Base-by-base conservation (phyloP, 2,329 filamentous ascomycete species). In the Lasiodiplodia sp. region DNA sequence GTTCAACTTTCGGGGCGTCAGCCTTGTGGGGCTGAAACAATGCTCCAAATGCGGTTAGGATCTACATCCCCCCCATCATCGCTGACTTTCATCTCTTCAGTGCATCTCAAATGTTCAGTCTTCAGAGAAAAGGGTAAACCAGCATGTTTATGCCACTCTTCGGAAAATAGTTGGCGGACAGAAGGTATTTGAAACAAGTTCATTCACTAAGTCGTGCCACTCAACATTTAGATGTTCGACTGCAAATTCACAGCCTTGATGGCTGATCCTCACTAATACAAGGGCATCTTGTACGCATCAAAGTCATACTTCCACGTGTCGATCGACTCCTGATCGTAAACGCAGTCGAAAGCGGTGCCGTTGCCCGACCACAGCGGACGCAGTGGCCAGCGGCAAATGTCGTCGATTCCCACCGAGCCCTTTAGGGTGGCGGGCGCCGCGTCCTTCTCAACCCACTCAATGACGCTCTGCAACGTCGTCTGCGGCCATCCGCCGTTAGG, bases 381-480 rank as follows among this genome's bases (percentile, higher is more conserved):
- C 16, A 76, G 74, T 3, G 80, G 81, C 79, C 78, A 83, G 62
- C 75, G 73, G 73, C 81, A 83, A 56, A 80, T 77, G 70, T 74
- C 73, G 4, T 77, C 78, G 1, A 73, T 74, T 1, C 72, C 70
- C 7, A 77, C 72, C 5, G 79, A 81, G 7, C 78, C 78, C 70
- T 82, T 82, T 16, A 82, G 76, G 1, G 73, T 74, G 6, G 65
- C 60, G 0, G 80, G 81, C 68, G 72, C 72, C 28, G 77, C 70
- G 8, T 75, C 69, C 7, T 66, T 47, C 65, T 70, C 69, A 7
- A 70, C 69, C 69, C 69, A 69, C 1, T 70, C 64, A 44, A 70
- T 69, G 18, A 70, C 28, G 10, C 34, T 62, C 67, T 47, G 47
- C 51, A 70, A 38, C 31, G 57, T 70, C 12, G 62, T 69, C 52